Conservation (phyloP, 2,329 filamentous ascomycete species). For the Paraconiothyrium brasiliense region DNA sequence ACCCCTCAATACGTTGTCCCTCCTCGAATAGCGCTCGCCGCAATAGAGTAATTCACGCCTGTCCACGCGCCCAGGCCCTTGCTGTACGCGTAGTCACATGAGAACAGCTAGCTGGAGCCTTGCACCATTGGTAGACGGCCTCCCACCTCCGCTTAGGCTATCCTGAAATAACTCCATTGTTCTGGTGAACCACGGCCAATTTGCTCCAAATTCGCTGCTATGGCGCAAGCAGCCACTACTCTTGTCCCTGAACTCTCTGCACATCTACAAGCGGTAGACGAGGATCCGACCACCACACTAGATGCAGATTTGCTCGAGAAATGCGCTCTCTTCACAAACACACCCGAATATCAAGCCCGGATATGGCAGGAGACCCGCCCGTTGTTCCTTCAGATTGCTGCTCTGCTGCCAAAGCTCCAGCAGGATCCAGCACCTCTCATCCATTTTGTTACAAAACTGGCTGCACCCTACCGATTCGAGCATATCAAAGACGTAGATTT, state of each 20-base stretch:
- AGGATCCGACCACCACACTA: slow-evolving; percentile 56
- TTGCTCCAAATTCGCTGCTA: slow-evolving; percentile 9
- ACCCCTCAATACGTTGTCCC: not conserved
- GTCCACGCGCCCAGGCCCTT: not conserved
- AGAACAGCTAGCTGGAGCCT: slow-evolving; percentile 34
- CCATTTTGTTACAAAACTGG: slow-evolving; percentile 61
- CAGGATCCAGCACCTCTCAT: slow-evolving; percentile 67
- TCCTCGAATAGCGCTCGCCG: not conserved
- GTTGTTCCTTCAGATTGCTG: slow-evolving; percentile 58
- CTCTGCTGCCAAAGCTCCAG: slow-evolving; percentile 62
- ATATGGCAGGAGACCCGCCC: slow-evolving; percentile 42
- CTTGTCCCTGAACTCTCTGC: slow-evolving; percentile 45
- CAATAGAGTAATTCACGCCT: not conserved
- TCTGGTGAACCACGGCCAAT: not conserved
- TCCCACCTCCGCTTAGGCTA: not conserved
- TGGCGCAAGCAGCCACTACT: slow-evolving; percentile 31
- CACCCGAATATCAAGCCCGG: slow-evolving; percentile 39
- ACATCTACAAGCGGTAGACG: slow-evolving; percentile 57
- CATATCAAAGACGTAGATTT: slow-evolving; percentile 62
- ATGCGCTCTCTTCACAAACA: slow-evolving; percentile 55
- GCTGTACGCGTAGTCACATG: slow-evolving; percentile 42
- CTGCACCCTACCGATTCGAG: slow-evolving; percentile 54
- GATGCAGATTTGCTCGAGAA: slow-evolving; percentile 61
- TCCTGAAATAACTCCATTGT: not conserved
- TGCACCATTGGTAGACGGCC: slow-evolving; percentile 22